These are phyloP conservation scores for Solanum commersonii DNA, from an alignment of 257 asterid genomes.

Conservation along the genomic window DNA sequence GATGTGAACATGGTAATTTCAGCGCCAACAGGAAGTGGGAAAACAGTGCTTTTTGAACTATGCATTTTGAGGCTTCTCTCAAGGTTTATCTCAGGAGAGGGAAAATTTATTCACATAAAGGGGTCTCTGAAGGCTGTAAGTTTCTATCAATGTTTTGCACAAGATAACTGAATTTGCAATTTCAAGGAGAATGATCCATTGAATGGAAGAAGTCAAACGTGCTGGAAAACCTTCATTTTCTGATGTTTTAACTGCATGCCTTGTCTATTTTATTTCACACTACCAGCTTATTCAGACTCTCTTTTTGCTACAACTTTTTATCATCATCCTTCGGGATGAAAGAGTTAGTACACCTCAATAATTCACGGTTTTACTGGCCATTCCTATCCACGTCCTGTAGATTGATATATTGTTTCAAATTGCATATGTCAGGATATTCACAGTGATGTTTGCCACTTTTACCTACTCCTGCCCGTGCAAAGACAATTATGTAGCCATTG, in stretches of 20 bases:
- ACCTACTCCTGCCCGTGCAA: background rate
- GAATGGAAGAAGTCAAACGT: background rate
- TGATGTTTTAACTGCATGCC: background rate
- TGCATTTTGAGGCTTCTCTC: constrained; percentile 95
- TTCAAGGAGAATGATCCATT: background rate
- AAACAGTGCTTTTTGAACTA: constrained; percentile 87
- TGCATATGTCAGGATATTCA: background rate
- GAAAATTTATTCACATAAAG: constrained; percentile 45
- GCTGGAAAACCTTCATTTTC: background rate
- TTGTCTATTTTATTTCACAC: background rate
- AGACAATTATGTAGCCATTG: background rate
- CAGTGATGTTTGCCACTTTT: background rate
- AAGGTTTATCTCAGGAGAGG: constrained; percentile 59
- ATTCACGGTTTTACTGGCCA: background rate
- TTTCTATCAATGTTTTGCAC: constrained; percentile 3
- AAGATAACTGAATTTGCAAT: background rate
- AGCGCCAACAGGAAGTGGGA: constrained; percentile 99
- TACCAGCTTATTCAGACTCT: background rate
- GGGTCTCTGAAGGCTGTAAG: constrained; percentile 87
- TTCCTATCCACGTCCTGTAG: background rate
- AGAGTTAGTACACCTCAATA: background rate
- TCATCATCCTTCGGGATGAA: background rate
- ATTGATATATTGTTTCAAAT: background rate
- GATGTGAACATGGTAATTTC: constrained; percentile 93
- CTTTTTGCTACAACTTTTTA: background rate